Evolutionary conservation across 164 flowering plant species (phyloP).

Genomic region (Cinnamomum micranthum): DNA sequence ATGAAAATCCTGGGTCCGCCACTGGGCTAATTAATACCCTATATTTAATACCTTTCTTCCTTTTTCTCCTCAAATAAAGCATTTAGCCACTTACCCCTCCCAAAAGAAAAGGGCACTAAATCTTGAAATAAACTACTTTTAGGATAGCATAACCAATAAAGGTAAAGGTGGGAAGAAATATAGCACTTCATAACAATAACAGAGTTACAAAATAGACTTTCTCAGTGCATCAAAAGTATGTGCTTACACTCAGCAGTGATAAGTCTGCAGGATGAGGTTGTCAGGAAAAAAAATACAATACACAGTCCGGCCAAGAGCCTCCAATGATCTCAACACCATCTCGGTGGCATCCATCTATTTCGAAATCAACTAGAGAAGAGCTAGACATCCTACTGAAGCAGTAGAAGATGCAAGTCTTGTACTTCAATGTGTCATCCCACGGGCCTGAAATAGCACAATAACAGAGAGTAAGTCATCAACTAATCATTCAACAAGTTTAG

Average conservation of each 20-base stretch:
- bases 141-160: conserved; percentile 14
- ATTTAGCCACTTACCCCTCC: no score
- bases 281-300: conserved; percentile 62
- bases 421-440: conserved; percentile 6
- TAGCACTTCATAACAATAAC: conserved; percentile 10
- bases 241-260: conserved; percentile 41
- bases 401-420: conserved; percentile 4
- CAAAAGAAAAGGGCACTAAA: neutral
- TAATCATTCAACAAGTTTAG: neutral
- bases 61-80: no score
- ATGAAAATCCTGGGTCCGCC: no score
- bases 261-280: conserved; percentile 37
- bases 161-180: conserved; percentile 22
- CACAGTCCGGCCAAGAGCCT: conserved; percentile 43
- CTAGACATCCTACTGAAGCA: conserved; percentile 14
- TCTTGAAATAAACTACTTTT: conserved; percentile 7
- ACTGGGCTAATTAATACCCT: no score
- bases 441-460: conserved; percentile 9
- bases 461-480: neutral
- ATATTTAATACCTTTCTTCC: no score
- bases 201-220: conserved; percentile 13
- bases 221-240: conserved; percentile 40
- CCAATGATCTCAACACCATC: conserved; percentile 24
- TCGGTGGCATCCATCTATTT: conserved; percentile 4
- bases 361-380: conserved; percentile 14